Evolutionary conservation across 129 eudicot species (phyloP).

Genomic region (Glebionis coronaria): DNA sequence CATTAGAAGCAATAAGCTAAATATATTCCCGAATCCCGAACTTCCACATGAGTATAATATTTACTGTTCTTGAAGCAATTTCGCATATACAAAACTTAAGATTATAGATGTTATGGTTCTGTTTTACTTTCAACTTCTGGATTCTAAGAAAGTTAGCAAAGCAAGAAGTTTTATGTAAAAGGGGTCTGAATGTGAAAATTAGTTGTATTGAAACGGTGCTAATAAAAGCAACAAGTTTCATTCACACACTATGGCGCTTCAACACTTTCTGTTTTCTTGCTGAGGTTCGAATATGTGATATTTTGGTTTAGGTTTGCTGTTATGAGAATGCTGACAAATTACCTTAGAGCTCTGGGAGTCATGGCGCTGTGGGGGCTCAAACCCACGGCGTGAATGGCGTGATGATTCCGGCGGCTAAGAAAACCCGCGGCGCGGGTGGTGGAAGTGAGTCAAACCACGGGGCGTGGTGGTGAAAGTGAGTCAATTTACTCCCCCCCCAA

Average conservation of each 20-base stretch:
- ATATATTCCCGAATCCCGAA: not conserved
- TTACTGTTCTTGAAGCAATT: not conserved
- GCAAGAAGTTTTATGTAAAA: not conserved
- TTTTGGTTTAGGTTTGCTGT: conserved; percentile 67
- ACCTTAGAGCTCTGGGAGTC: no score
- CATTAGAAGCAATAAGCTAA: not conserved
- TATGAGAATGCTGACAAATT: conserved; percentile 86
- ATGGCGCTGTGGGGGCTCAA: no score
- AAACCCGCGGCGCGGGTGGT: no score
- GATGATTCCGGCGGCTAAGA: no score
- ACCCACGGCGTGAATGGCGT: no score
- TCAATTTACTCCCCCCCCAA: no score
- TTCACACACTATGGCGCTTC: not conserved
- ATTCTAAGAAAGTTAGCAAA: not conserved
- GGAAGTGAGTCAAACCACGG: no score
- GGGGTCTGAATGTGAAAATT: not conserved
- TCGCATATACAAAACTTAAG: not conserved
- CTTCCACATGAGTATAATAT: conserved; percentile 2
- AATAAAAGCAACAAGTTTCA: not conserved
- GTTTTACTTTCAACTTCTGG: not conserved
- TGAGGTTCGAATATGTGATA: not conserved
- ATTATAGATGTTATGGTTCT: not conserved
- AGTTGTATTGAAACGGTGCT: not conserved
- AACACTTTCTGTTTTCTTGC: not conserved
- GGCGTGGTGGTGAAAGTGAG: no score